Percentiles rank a stretch among this genome's conserved stretches.
Evolutionary conservation across 1,284 basidiomycete genomes (phyloP).

Genomic region (Trametes hirsuta): DNA sequence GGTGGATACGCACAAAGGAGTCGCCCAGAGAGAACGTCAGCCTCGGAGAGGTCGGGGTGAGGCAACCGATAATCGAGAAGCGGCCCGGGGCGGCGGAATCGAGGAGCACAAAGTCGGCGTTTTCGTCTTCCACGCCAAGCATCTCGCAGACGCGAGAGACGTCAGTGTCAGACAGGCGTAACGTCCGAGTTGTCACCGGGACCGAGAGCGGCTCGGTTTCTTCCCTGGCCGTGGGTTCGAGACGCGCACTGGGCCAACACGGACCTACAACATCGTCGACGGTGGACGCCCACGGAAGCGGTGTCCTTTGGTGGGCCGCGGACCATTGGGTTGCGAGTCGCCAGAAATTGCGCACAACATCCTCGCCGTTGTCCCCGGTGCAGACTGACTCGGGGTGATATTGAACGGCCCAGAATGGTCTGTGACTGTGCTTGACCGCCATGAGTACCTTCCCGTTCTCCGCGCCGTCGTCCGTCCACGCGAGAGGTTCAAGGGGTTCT

Average conservation of each 20-base stretch:
- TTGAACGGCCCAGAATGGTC: constrained; percentile 92
- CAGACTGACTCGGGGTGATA: constrained; percentile 92
- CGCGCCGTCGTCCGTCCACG: constrained; percentile 66
- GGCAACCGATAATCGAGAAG: constrained; percentile 69
- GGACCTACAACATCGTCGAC: constrained; percentile 45
- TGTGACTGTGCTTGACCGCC: constrained; percentile 65
- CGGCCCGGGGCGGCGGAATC: constrained; percentile 78
- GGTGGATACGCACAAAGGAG: constrained; percentile 44
- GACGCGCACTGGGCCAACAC: constrained; percentile 56
- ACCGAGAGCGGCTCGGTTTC: constrained; percentile 8
- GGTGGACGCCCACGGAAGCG: constrained; percentile 44
- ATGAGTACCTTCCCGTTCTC: constrained; percentile 73
- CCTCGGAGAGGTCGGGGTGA: constrained; percentile 52
- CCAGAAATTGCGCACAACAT: constrained; percentile 78
- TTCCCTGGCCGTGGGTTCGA: constrained; percentile 20
- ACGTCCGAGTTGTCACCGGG: constrained; percentile 42
- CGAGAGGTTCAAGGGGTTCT: constrained; percentile 61
- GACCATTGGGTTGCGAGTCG: constrained; percentile 61
- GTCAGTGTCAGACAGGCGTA: constrained; percentile 47
- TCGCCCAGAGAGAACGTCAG: constrained; percentile 64
- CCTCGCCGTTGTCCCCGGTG: constrained; percentile 62
- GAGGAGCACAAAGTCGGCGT: constrained; percentile 67
- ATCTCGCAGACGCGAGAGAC: constrained; percentile 58
- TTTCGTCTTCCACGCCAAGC: constrained; percentile 59
- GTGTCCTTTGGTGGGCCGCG: constrained; percentile 38